These are phyloP conservation scores for Vigna angularis DNA, from an alignment of 306 rosid genomes.

Conservation along the genomic window DNA sequence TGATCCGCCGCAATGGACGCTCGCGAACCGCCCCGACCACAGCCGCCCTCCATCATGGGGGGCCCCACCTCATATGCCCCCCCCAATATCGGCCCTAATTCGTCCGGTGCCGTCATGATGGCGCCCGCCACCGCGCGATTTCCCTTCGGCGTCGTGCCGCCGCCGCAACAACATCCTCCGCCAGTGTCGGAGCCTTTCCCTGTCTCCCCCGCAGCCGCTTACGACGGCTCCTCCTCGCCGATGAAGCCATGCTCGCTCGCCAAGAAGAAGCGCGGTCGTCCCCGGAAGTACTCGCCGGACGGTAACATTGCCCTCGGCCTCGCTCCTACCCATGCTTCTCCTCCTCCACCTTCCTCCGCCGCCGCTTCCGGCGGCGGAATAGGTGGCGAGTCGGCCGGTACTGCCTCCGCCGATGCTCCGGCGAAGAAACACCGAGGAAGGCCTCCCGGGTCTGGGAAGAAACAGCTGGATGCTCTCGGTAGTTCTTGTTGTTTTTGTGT, in stretches of 20 bases:
- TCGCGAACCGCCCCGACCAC: constrained; percentile 56
- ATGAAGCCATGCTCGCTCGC: constrained; percentile 57
- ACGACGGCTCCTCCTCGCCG: constrained; percentile 65
- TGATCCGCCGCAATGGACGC: constrained; percentile 67
- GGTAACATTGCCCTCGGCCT: constrained; percentile 87
- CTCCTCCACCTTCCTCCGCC: constrained; percentile 38
- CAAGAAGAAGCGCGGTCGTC: constrained; percentile 94
- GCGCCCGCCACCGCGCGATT: constrained; percentile 62
- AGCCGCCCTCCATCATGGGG: constrained; percentile 55
- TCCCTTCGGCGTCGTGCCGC: constrained; percentile 62
- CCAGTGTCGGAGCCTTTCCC: constrained; percentile 57
- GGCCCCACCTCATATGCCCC: constrained; percentile 60
- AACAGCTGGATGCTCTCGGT: constrained; percentile 86
- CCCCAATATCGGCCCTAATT: constrained; percentile 59
- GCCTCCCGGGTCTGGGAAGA: constrained; percentile 93
- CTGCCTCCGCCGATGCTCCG: constrained; percentile 65
- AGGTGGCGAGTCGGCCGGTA: constrained; percentile 56
- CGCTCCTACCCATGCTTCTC: constrained; percentile 62
- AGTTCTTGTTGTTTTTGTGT: constrained; percentile 25
- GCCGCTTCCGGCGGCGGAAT: neutral
- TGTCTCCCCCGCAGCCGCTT: constrained; percentile 44
- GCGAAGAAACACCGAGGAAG: constrained; percentile 80
- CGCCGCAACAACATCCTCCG: constrained; percentile 38
- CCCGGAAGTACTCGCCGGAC: constrained; percentile 88
- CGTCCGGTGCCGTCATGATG: constrained; percentile 52